phyloP scores from a whole-genome alignment of 306 rosid genomes.

The Prunus padus region DNA sequence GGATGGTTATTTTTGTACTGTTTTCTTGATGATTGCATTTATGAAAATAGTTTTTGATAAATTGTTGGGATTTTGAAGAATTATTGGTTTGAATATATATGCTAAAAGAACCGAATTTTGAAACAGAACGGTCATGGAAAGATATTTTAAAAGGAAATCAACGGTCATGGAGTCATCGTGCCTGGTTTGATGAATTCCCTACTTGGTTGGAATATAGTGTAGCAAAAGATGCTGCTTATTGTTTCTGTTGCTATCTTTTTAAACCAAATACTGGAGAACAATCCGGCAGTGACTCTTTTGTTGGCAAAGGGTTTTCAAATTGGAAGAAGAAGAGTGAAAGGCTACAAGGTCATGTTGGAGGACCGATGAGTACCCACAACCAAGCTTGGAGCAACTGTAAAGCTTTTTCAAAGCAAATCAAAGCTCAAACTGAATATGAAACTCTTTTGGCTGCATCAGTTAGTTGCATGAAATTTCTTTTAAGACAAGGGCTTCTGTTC shows the following conservation, averaged over 20 bases:
- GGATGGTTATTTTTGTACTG: not conserved
- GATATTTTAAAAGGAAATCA: not conserved
- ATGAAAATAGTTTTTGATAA: not conserved
- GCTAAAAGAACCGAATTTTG: not conserved
- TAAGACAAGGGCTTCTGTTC: not conserved
- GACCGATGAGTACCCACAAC: not conserved
- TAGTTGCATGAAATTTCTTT: not conserved
- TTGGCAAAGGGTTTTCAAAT: not conserved
- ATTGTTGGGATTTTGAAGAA: not conserved
- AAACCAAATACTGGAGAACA: not conserved
- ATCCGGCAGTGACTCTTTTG: not conserved
- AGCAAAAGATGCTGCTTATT: not conserved
- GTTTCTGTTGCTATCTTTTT: not conserved
- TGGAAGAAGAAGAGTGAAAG: not conserved
- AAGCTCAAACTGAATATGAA: not conserved
- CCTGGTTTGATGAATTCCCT: not conserved
- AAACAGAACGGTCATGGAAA: not conserved
- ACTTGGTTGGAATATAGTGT: slow-evolving; percentile 4
- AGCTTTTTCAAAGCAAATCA: not conserved
- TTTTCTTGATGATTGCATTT: too few relatives aligned
- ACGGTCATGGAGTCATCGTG: not conserved
- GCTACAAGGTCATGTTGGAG: slow-evolving; percentile 2
- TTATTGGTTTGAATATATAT: not conserved
- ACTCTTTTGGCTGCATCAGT: not conserved
- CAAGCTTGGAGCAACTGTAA: slow-evolving; percentile 1